These are phyloP conservation scores for Linderina pennispora DNA, from an alignment of 192 early-diverging fungal genomes.

Conservation along the genomic window DNA sequence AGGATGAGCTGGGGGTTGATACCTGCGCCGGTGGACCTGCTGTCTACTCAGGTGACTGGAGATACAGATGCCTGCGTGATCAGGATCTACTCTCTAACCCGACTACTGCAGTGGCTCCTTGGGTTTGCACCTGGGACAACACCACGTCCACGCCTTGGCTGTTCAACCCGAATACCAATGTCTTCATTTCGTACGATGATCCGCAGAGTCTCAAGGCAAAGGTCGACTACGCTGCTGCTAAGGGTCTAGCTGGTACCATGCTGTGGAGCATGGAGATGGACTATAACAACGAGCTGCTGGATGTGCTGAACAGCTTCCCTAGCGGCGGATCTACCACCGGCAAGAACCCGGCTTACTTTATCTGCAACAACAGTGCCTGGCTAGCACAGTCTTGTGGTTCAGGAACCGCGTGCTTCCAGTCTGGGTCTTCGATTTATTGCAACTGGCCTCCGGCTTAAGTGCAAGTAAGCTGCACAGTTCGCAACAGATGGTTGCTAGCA, in stretches of 20 bases:
- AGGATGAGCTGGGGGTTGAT: slow-evolving; percentile 49
- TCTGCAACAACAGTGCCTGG: slow-evolving; percentile 5
- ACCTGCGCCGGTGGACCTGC: slow-evolving; percentile 25
- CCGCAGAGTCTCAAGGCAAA: slow-evolving; percentile 52
- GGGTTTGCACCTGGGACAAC: slow-evolving; percentile 57
- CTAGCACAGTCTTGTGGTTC: neutral
- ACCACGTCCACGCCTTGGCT: slow-evolving; percentile 64
- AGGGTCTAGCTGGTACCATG: slow-evolving; percentile 59
- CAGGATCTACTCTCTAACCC: slow-evolving; percentile 40
- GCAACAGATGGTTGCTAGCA: too few relatives aligned
- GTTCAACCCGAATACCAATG: slow-evolving; percentile 51
- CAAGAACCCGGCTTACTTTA: neutral
- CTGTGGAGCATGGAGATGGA: slow-evolving; percentile 63
- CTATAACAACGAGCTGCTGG: slow-evolving; percentile 55
- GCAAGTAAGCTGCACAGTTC: too few relatives aligned
- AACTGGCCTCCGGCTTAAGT: too few relatives aligned
- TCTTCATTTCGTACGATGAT: slow-evolving; percentile 67
- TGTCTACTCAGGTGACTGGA: slow-evolving; percentile 56
- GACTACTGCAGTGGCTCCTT: slow-evolving; percentile 33
- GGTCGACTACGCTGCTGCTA: slow-evolving; percentile 49
- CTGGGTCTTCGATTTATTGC: too few relatives aligned
- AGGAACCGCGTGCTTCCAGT: slow-evolving; percentile 1
- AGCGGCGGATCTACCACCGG: neutral
- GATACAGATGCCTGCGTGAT: slow-evolving; percentile 50
- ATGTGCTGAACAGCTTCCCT: slow-evolving; percentile 6